These are phyloP conservation scores for Aspergillus sp. DNA, from an alignment of 2,329 filamentous ascomycete genomes.

Conservation along the genomic window DNA sequence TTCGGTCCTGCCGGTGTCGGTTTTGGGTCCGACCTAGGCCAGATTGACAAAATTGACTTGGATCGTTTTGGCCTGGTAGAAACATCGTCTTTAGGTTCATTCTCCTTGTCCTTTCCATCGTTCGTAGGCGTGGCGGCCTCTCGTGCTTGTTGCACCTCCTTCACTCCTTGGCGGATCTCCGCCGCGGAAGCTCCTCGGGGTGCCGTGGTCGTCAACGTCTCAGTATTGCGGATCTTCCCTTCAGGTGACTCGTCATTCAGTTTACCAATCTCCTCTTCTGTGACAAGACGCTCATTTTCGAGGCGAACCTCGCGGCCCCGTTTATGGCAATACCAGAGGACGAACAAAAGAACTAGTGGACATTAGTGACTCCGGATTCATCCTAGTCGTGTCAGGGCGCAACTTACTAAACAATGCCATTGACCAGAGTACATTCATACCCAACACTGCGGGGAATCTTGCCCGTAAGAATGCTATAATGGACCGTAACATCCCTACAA, in stretches of 20 bases:
- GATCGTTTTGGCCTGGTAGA: constrained; percentile 30
- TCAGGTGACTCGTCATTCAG: constrained; percentile 41
- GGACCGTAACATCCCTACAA: constrained; percentile 81
- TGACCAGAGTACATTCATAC: constrained; percentile 89
- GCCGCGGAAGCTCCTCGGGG: constrained; percentile 42
- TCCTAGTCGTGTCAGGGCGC: background rate
- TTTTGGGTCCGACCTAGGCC: constrained; percentile 27
- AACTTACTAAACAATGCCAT: constrained; percentile 79
- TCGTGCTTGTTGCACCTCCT: constrained; percentile 40
- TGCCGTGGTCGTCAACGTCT: constrained; percentile 45
- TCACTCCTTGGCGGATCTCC: constrained; percentile 44
- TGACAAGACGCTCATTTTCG: constrained; percentile 58
- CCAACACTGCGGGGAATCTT: constrained; percentile 86
- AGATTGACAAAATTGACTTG: constrained; percentile 35
- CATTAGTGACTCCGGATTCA: constrained; percentile 4
- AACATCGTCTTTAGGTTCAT: constrained; percentile 3
- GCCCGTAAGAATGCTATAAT: constrained; percentile 86
- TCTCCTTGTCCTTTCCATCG: constrained; percentile 5
- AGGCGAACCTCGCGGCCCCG: constrained; percentile 83
- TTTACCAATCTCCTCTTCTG: constrained; percentile 46
- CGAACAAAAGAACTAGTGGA: constrained; percentile 76
- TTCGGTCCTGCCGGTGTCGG: constrained; percentile 18
- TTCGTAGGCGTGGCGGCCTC: constrained; percentile 22
- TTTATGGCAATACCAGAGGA: constrained; percentile 98
- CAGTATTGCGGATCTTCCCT: constrained; percentile 35